These are phyloP conservation scores for Hypocrella siamensis DNA, from an alignment of 2,329 filamentous ascomycete species.

Conservation along the genomic window DNA sequence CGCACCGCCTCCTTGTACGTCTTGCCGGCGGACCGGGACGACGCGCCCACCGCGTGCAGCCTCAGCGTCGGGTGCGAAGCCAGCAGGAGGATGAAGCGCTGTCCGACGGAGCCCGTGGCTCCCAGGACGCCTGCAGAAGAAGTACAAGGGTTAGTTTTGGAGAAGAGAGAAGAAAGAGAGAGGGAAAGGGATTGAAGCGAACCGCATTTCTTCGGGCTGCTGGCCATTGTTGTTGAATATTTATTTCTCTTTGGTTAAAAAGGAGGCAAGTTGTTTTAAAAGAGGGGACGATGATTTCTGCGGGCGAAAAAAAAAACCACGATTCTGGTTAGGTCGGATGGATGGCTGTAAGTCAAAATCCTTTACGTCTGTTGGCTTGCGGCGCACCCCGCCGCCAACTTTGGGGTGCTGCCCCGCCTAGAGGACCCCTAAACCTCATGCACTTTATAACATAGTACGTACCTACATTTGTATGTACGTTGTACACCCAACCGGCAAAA, in stretches of 20 bases:
- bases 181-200: slow-evolving; percentile 11
- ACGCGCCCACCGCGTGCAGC: slow-evolving; percentile 80
- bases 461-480: too few relatives aligned
- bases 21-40: slow-evolving; percentile 78
- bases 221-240: slow-evolving; percentile 10
- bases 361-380: too few relatives aligned
- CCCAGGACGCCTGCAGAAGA: slow-evolving; percentile 53
- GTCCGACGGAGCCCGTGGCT: slow-evolving; percentile 85
- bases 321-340: too few relatives aligned
- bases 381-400: too few relatives aligned
- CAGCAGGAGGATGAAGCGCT: slow-evolving; percentile 87
- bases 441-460: too few relatives aligned
- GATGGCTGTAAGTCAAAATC: too few relatives aligned
- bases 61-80: slow-evolving; percentile 75
- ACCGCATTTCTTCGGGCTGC: slow-evolving; percentile 44
- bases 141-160: neutral
- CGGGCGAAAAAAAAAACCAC: too few relatives aligned
- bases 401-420: too few relatives aligned
- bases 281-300: too few relatives aligned
- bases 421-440: too few relatives aligned
- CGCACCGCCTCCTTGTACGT: slow-evolving; percentile 85
- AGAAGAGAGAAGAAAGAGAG: slow-evolving; percentile 3
- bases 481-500: too few relatives aligned
- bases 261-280: too few relatives aligned
- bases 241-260: neutral